A percentile compares a stretch with the other conserved stretches of the same genome.
phyloP scores from a whole-genome alignment of 2,329 filamentous ascomycete species.

The Fusarium falciforme region DNA sequence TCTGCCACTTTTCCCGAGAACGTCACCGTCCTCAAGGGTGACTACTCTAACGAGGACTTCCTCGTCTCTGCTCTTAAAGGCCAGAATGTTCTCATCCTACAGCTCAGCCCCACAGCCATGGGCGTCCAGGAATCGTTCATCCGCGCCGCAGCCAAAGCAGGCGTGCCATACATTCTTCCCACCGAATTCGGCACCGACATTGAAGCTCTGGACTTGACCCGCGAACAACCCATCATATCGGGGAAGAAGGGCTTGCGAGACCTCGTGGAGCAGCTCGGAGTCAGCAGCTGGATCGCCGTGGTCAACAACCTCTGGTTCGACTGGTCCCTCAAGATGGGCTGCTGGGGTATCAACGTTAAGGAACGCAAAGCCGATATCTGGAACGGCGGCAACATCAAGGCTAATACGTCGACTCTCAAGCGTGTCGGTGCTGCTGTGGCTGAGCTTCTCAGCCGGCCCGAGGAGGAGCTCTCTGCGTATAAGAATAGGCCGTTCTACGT shows the following conservation, averaged over 20 bases:
- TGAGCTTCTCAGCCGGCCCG: constrained; percentile 48
- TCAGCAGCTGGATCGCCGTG: constrained; percentile 47
- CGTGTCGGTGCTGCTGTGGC: constrained; percentile 51
- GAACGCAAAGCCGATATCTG: constrained; percentile 45
- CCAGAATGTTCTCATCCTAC: constrained; percentile 50
- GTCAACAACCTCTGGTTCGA: constrained; percentile 50
- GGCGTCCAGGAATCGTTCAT: constrained; percentile 42
- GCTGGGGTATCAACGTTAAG: constrained; percentile 48
- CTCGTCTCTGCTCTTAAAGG: constrained; percentile 43
- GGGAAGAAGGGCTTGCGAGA: constrained; percentile 42
- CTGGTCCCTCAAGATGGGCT: constrained; percentile 43
- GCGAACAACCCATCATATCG: constrained; percentile 36
- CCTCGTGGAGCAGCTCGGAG: constrained; percentile 46
- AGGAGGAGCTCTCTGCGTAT: constrained; percentile 42
- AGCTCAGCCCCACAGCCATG: constrained; percentile 24
- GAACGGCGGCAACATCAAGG: constrained; percentile 44
- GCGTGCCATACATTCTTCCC: constrained; percentile 47
- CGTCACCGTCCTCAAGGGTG: constrained; percentile 52
- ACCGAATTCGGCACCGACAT: constrained; percentile 48
- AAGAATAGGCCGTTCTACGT: constrained; percentile 56
- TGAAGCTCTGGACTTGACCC: constrained; percentile 36
- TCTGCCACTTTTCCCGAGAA: constrained; percentile 53
- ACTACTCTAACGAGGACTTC: constrained; percentile 59
- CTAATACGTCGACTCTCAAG: constrained; percentile 45
- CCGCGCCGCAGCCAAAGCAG: constrained; percentile 47